Evolutionary conservation across 1,284 basidiomycete species (phyloP), one percentile per base, ranked within the genome.

Genomic region (Irpex rosettiformis): DNA sequence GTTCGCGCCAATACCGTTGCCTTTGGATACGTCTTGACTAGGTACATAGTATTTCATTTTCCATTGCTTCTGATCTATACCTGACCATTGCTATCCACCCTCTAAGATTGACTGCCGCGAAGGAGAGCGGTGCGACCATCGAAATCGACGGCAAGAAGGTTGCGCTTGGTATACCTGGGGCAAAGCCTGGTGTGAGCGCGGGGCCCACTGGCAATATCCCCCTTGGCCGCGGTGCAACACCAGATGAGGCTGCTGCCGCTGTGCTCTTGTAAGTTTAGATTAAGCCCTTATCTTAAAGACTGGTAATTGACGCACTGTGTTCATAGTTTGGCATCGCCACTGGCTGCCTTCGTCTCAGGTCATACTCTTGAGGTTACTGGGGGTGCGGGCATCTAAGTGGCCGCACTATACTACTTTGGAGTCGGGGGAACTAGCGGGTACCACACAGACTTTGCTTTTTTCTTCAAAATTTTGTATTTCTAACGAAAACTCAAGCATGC

Each of bases 61-160:
- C 16, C 53, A 25, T n/a, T 40, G 6, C 13, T 42, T 52, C 6
- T 22, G n/a, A 40, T 11, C 33, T 40, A 13, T 40, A 40, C 3
- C 53, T 16, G 30, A 43, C n/a, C 18, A 27, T 52, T 47, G 13
- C 7, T 13, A 53, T 18, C 16, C 51, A 33, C 47, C 47, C 28
- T 10, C 16, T 40, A 40, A 70, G 67, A 57, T 64, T 72, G 69
- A 70, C 70, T 10, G 67, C 69, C 13, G 81, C 89, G 2, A 93
- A 94, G 73, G 92, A 92, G 68, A 80, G 78, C 1, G 93, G 92
- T 47, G 88, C 75, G 52, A 78, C 79, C 47, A 93, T 94, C 70
- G 85, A 88, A 69, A 88, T 94, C 56, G 84, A 86, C 63, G 93
- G 92, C 13, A 90, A 93, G 79, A 86, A 89, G 70, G 89, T 94